A percentile compares a stretch with the other conserved stretches of the same genome.
phyloP scores from a whole-genome alignment of 495 filamentous ascomycete genomes.

The Articulospora tetracladia region DNA sequence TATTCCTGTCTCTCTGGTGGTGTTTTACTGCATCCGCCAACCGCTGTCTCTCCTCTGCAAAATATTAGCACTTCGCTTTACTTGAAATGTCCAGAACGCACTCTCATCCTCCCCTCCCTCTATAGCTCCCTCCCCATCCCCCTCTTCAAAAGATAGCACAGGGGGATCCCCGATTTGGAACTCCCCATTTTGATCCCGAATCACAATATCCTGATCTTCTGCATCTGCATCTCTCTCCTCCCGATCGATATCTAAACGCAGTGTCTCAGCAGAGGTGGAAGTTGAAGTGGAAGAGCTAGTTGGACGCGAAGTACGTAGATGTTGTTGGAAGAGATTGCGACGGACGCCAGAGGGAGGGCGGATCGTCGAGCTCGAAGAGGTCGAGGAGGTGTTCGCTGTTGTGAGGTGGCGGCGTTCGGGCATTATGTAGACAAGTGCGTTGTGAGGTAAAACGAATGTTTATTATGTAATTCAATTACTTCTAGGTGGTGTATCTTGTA shows the following conservation, averaged over 20 bases:
- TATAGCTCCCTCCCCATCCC: conserved; percentile 38
- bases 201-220: conserved; percentile 63
- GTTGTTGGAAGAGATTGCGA: conserved; percentile 71
- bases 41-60: conserved; percentile 39
- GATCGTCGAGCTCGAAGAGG: conserved; percentile 2
- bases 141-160: conserved; percentile 35
- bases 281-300: conserved; percentile 46
- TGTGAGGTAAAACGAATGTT: background rate
- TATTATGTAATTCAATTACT: background rate
- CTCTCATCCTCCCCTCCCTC: conserved; percentile 34
- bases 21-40: conserved; percentile 52
- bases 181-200: conserved; percentile 70
- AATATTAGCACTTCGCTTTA: conserved; percentile 13
- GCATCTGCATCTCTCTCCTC: conserved; percentile 56
- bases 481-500: background rate
- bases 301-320: conserved; percentile 60
- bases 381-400: background rate
- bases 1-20: conserved; percentile 57
- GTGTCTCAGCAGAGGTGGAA: conserved; percentile 31
- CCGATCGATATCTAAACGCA: conserved; percentile 27
- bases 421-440: conserved; percentile 9
- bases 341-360: conserved; percentile 33
- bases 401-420: conserved; percentile 18
- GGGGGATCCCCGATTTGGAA: conserved; percentile 69
- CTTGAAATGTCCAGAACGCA: conserved; percentile 3